Conservation (phyloP, 2,329 filamentous ascomycete genomes). For the Leptodontidium sp. region DNA sequence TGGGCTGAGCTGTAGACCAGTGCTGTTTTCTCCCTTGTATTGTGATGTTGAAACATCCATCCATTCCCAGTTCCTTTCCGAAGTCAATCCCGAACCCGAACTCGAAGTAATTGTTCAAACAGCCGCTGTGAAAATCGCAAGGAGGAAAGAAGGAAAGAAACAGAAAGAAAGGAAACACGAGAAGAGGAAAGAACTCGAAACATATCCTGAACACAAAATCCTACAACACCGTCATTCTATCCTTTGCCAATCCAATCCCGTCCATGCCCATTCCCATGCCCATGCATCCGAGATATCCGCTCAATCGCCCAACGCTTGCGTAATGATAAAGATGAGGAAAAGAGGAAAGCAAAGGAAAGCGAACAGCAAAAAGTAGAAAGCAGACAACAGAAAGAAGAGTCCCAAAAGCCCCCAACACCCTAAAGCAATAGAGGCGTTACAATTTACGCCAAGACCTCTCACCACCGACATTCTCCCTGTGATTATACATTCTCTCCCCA, state of each 20-base stretch:
- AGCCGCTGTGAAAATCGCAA: background rate
- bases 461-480: no score
- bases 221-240: constrained; percentile 9
- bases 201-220: background rate
- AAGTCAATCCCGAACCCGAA: background rate
- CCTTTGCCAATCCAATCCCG: background rate
- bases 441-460: background rate
- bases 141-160: background rate
- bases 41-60: no score
- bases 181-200: no score
- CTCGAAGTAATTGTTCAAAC: constrained; percentile 1
- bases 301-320: no score
- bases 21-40: background rate
- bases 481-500: no score
- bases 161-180: no score
- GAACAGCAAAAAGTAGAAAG: background rate
- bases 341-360: background rate
- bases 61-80: background rate
- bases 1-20: background rate
- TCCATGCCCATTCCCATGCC: background rate
- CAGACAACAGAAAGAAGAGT: background rate
- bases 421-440: background rate
- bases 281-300: no score
- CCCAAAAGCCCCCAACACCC: background rate
- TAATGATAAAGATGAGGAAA: background rate